Evolutionary conservation across 495 filamentous ascomycete genomes (phyloP).

Genomic region (Aspergillus bertholletiae): DNA sequence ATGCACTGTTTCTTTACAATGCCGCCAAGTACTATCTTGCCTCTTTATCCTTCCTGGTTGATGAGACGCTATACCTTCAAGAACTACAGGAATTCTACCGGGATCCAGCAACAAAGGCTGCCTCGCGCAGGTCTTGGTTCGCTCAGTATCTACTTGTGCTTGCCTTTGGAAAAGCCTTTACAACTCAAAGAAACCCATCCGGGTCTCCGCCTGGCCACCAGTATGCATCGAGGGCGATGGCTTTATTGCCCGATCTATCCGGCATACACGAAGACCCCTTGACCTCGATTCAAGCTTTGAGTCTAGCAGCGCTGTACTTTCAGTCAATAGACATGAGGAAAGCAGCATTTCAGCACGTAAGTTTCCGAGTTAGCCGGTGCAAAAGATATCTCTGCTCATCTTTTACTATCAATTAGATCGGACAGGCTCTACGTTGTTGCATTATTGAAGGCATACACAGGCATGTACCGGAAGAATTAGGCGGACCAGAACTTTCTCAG

Average conservation of each 20-base stretch:
- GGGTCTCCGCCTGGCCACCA: slow-evolving; percentile 34
- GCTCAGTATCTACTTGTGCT: slow-evolving; percentile 38
- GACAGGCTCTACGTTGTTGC: slow-evolving; percentile 34
- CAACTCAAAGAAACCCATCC: slow-evolving; percentile 23
- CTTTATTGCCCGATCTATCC: slow-evolving; percentile 33
- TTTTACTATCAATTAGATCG: slow-evolving; percentile 19
- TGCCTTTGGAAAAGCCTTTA: slow-evolving; percentile 39
- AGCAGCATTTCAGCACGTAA: slow-evolving; percentile 34
- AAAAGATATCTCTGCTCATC: not conserved
- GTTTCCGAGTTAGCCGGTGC: not conserved
- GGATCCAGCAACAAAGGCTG: slow-evolving; percentile 19
- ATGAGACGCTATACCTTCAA: slow-evolving; percentile 30
- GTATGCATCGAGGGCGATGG: slow-evolving; percentile 34
- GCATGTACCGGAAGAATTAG: slow-evolving; percentile 26
- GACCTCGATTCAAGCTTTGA: slow-evolving; percentile 31
- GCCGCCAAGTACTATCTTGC: slow-evolving; percentile 38
- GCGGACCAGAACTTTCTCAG: slow-evolving; percentile 21
- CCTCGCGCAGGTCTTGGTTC: slow-evolving; percentile 31
- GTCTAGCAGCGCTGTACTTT: slow-evolving; percentile 31
- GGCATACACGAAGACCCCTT: slow-evolving; percentile 31
- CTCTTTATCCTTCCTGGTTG: slow-evolving; percentile 35
- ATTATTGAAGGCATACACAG: slow-evolving; percentile 35
- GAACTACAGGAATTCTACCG: slow-evolving; percentile 32
- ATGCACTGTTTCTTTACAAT: slow-evolving; percentile 35
- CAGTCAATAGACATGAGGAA: slow-evolving; percentile 37